These are phyloP conservation scores for Phytophthora colocasiae DNA, from an alignment of 352 stramenopile species.

Conservation along the genomic window DNA sequence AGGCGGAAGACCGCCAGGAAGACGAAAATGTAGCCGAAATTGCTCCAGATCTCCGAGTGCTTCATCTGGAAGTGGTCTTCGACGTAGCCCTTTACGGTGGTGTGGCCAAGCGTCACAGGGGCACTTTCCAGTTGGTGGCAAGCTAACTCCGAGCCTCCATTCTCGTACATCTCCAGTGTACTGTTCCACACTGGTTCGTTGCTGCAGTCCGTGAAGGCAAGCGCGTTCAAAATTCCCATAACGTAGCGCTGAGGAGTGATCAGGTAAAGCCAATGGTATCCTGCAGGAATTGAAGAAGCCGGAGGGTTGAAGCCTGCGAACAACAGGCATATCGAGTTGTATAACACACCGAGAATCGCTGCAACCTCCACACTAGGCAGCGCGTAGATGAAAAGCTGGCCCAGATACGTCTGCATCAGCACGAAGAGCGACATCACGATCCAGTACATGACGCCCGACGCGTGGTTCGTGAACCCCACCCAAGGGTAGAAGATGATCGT, in stretches of 20 bases:
- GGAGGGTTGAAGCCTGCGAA: slow-evolving; percentile 23
- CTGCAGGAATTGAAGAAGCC: slow-evolving; percentile 7
- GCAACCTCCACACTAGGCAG: slow-evolving; percentile 15
- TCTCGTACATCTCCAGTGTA: background rate
- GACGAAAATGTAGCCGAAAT: slow-evolving; percentile 37
- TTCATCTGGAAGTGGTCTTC: slow-evolving; percentile 38
- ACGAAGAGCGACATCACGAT: slow-evolving; percentile 16
- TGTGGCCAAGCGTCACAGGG: slow-evolving; percentile 17
- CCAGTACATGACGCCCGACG: slow-evolving; percentile 24
- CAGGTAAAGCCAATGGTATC: slow-evolving; percentile 22
- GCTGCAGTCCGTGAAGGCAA: slow-evolving; percentile 17
- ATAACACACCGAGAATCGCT: slow-evolving; percentile 15
- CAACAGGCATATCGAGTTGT: slow-evolving; percentile 16
- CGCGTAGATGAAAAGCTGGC: slow-evolving; percentile 20
- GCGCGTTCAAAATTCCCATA: slow-evolving; percentile 12
- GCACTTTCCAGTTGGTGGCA: slow-evolving; percentile 11
- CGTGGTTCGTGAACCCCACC: slow-evolving; percentile 14
- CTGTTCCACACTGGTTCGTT: slow-evolving; percentile 12
- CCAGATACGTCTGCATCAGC: slow-evolving; percentile 22
- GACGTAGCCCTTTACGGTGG: slow-evolving; percentile 34
- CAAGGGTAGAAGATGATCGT: slow-evolving; percentile 19
- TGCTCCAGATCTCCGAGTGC: slow-evolving; percentile 31
- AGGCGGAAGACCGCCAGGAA: slow-evolving; percentile 26
- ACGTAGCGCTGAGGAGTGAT: slow-evolving; percentile 19
- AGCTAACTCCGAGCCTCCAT: slow-evolving; percentile 1